phyloP scores from a whole-genome alignment of 1,284 basidiomycete genomes.

The Ustilago curta region DNA sequence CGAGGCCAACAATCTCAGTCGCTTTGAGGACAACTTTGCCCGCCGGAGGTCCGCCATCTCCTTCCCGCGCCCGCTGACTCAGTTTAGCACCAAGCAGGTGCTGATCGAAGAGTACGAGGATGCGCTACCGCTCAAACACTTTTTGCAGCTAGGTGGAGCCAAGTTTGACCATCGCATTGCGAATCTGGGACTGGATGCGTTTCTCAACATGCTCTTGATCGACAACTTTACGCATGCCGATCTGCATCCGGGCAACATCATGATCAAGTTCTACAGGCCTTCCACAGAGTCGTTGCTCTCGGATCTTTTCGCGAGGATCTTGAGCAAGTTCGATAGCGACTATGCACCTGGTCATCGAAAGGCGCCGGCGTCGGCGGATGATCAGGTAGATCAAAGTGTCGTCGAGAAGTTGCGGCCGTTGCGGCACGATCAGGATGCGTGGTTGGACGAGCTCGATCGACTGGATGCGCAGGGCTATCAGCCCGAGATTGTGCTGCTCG shows the following conservation, averaged over 20 bases:
- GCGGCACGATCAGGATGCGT: slow-evolving; percentile 74
- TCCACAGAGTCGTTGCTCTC: slow-evolving; percentile 69
- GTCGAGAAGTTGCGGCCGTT: slow-evolving; percentile 78
- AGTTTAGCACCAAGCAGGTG: slow-evolving; percentile 83
- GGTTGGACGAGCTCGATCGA: slow-evolving; percentile 78
- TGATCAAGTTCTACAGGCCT: slow-evolving; percentile 93
- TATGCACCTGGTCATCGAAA: slow-evolving; percentile 58
- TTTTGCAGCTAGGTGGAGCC: slow-evolving; percentile 84
- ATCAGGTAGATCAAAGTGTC: slow-evolving; percentile 71
- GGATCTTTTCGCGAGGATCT: slow-evolving; percentile 55
- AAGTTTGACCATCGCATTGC: slow-evolving; percentile 91
- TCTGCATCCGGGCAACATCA: slow-evolving; percentile 90
- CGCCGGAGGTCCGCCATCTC: slow-evolving; percentile 80
- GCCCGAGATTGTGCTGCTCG: slow-evolving; percentile 95
- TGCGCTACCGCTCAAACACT: slow-evolving; percentile 88
- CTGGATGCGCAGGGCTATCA: slow-evolving; percentile 82
- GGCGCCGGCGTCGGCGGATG: slow-evolving; percentile 73
- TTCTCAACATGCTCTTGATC: slow-evolving; percentile 95
- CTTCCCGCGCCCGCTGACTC: slow-evolving; percentile 86
- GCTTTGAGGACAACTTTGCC: slow-evolving; percentile 88
- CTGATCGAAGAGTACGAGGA: slow-evolving; percentile 94
- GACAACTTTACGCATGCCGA: slow-evolving; percentile 98
- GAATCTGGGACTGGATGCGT: slow-evolving; percentile 92
- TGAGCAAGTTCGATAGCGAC: slow-evolving; percentile 65
- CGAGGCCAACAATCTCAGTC: slow-evolving; percentile 87